These are phyloP conservation scores for Gamsiella multidivaricata DNA, from an alignment of 192 early-diverging fungal genomes.

Conservation along the genomic window DNA sequence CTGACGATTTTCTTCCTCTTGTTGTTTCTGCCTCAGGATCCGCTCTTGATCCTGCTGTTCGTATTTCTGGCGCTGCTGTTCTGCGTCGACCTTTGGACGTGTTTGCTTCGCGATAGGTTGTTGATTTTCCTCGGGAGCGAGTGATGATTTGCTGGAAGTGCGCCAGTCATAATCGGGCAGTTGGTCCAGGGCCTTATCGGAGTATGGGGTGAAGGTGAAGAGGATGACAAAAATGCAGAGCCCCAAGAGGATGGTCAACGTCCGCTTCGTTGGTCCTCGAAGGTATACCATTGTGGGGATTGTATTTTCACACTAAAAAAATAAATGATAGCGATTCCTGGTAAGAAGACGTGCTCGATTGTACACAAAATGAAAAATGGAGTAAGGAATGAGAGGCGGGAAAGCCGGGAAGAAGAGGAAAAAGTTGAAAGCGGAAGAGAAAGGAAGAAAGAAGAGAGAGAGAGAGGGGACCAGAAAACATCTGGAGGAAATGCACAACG, in stretches of 20 bases:
- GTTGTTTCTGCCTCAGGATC: background rate
- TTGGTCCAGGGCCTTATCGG: constrained; percentile 10
- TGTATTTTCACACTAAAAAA: background rate
- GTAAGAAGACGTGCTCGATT: too few species aligned
- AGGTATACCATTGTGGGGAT: background rate
- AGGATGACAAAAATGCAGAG: constrained; percentile 31
- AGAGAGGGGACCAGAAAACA: background rate
- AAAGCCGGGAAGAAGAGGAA: background rate
- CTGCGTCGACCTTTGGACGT: background rate
- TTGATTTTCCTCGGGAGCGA: background rate
- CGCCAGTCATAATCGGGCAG: constrained; percentile 8
- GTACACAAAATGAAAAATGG: background rate
- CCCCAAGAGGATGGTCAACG: constrained; percentile 19
- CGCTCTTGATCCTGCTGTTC: background rate
- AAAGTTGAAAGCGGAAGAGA: background rate
- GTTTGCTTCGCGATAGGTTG: background rate
- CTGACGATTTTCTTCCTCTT: background rate
- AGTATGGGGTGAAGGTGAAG: constrained; percentile 31
- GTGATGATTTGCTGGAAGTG: background rate
- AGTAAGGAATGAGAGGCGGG: background rate
- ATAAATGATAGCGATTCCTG: background rate
- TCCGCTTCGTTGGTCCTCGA: constrained; percentile 26
- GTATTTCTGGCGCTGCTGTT: background rate
- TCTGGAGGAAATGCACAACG: background rate
- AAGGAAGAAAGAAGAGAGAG: background rate